These are phyloP conservation scores for Penicillium sp. DNA, from an alignment of 2,329 filamentous ascomycete species.

Conservation along the genomic window DNA sequence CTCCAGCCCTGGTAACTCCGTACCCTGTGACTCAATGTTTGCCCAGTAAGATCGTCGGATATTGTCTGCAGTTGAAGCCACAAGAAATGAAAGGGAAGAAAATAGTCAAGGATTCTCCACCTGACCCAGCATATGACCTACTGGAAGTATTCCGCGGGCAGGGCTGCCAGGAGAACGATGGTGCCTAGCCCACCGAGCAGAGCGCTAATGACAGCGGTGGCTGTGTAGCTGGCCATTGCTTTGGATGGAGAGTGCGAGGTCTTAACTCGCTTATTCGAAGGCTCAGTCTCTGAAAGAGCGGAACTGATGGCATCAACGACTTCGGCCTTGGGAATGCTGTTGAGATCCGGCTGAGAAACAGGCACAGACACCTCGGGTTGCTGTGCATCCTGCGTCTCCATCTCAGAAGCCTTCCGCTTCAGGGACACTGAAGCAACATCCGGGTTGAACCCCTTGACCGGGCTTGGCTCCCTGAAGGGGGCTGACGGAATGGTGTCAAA, in stretches of 20 bases:
- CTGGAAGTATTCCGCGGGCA: slow-evolving; percentile 42
- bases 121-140: slow-evolving; percentile 13
- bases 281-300: slow-evolving; percentile 18
- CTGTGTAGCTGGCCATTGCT: slow-evolving; percentile 35
- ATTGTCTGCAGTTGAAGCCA: not conserved
- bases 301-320: slow-evolving; percentile 9
- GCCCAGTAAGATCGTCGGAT: not conserved
- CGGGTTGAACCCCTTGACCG: not conserved
- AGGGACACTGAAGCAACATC: not conserved
- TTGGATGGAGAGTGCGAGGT: slow-evolving; percentile 11
- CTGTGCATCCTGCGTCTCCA: slow-evolving; percentile 29
- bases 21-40: not conserved
- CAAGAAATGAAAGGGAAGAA: not conserved
- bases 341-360: slow-evolving; percentile 10
- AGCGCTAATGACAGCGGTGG: slow-evolving; percentile 38
- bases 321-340: slow-evolving; percentile 8
- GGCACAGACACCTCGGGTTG: slow-evolving; percentile 12
- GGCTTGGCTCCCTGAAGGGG: not conserved
- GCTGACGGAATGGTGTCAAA: not conserved
- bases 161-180: slow-evolving; percentile 38
- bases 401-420: slow-evolving; percentile 33
- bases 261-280: slow-evolving; percentile 28
- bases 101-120: not conserved
- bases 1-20: slow-evolving; percentile 4
- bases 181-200: slow-evolving; percentile 41